phyloP scores from a whole-genome alignment of 176 grass and related monocot genomes.

The Cenchrus fungigraminus region DNA sequence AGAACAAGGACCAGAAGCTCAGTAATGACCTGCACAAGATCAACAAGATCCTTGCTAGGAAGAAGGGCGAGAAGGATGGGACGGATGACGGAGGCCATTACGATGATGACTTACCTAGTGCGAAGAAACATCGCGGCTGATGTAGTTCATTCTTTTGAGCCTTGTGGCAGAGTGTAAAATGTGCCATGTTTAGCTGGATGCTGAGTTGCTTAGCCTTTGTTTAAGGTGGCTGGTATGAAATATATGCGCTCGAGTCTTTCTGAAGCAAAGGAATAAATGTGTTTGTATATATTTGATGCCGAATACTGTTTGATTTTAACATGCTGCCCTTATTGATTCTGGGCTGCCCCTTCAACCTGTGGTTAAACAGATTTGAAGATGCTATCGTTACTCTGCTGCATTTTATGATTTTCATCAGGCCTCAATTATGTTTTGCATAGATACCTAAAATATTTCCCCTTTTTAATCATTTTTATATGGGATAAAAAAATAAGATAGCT shows the following conservation, averaged over 20 bases:
- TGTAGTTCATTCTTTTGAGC: background rate
- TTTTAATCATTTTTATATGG: no score
- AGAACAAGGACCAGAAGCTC: constrained; percentile 98
- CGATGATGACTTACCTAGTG: constrained; percentile 67
- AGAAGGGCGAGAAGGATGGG: constrained; percentile 80
- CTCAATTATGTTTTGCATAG: constrained; percentile 2
- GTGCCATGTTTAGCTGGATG: background rate
- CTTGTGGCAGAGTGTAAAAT: background rate
- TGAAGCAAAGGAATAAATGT: background rate
- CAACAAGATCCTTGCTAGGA: constrained; percentile 89
- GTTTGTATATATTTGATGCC: background rate
- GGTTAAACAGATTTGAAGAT: constrained; percentile 63
- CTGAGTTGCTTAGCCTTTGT: background rate
- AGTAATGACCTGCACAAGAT: constrained; percentile 98
- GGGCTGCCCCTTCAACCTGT: no score
- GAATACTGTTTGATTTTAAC: no score
- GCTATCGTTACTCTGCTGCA: constrained; percentile 49
- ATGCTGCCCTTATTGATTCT: no score
- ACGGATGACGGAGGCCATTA: constrained; percentile 45
- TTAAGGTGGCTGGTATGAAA: background rate
- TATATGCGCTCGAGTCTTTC: background rate
- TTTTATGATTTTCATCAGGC: background rate
- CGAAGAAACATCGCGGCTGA: constrained; percentile 81
- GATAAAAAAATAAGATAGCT: no score
- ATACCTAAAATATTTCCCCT: background rate